Percentiles rank a stretch among this genome's conserved stretches.
Evolutionary conservation across 192 early-diverging fungal species (phyloP).

Genomic region (Backusella tarrabulga): DNA sequence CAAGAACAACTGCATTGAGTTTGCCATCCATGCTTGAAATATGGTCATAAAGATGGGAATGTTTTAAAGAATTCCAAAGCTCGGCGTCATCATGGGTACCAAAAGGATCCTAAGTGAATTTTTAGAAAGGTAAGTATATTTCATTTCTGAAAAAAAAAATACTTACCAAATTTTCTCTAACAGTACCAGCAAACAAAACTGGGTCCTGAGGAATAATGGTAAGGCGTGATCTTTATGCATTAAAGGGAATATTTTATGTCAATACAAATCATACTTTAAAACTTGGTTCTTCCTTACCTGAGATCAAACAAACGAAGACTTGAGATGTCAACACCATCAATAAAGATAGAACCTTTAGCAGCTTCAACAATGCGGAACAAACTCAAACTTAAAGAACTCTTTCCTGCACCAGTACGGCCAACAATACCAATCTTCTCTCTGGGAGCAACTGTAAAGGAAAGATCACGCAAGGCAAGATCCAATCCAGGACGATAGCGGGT

Average conservation of each 20-base stretch:
- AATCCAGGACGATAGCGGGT: constrained; percentile 82
- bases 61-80: constrained; percentile 70
- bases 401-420: constrained; percentile 72
- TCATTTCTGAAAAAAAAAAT: neutral
- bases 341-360: constrained; percentile 49
- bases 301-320: constrained; percentile 49
- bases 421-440: constrained; percentile 63
- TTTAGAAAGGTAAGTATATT: neutral
- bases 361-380: constrained; percentile 73
- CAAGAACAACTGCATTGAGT: constrained; percentile 69
- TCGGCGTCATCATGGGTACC: constrained; percentile 45
- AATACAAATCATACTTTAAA: neutral
- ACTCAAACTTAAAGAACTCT: constrained; percentile 58
- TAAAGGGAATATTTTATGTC: neutral
- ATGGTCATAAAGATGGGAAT: constrained; percentile 65
- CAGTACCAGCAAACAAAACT: constrained; percentile 65
- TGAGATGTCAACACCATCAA: constrained; percentile 66
- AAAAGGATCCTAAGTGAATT: constrained; percentile 44
- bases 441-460: constrained; percentile 42
- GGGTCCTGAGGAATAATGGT: constrained; percentile 85
- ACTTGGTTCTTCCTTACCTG: constrained; percentile 20
- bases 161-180: constrained; percentile 44
- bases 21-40: constrained; percentile 59
- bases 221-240: constrained; percentile 43
- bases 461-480: constrained; percentile 71